Conservation (phyloP, 306 rosid genomes). For the Sicyos baderoa region DNA sequence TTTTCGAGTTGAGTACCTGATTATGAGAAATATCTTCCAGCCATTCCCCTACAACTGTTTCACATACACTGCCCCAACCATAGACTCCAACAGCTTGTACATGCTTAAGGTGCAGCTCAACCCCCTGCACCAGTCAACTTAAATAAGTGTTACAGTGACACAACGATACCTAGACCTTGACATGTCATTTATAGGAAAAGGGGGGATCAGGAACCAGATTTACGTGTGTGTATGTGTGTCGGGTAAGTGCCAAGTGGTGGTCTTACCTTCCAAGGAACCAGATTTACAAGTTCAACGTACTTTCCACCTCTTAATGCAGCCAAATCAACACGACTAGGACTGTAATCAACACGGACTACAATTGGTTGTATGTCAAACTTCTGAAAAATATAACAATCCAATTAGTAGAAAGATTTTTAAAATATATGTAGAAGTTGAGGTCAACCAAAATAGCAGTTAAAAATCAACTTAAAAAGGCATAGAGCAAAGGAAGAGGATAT, state of each 20-base stretch:
- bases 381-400: slow-evolving; percentile 45
- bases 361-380: slow-evolving; percentile 76
- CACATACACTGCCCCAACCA: slow-evolving; percentile 93
- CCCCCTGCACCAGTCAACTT: slow-evolving; percentile 52
- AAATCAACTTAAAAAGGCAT: not conserved
- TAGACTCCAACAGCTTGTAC: slow-evolving; percentile 79
- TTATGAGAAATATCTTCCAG: slow-evolving; percentile 85
- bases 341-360: slow-evolving; percentile 83
- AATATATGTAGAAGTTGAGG: not conserved
- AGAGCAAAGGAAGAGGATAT: not conserved
- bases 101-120: slow-evolving; percentile 81
- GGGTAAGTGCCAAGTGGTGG: not conserved
- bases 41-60: slow-evolving; percentile 82
- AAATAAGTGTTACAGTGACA: slow-evolving; percentile 12
- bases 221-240: not conserved
- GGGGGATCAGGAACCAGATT: not conserved
- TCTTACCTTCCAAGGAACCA: slow-evolving; percentile 89
- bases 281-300: slow-evolving; percentile 88
- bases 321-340: slow-evolving; percentile 72
- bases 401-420: slow-evolving; percentile 14
- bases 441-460: not conserved
- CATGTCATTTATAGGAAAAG: slow-evolving; percentile 7
- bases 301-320: slow-evolving; percentile 81
- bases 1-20: slow-evolving; percentile 49
- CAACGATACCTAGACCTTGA: slow-evolving; percentile 8